Percentiles rank a stretch among this genome's conserved stretches.
These are phyloP conservation scores for Apiosordaria backusii DNA, from an alignment of 495 filamentous ascomycete genomes.

Conservation along the genomic window DNA sequence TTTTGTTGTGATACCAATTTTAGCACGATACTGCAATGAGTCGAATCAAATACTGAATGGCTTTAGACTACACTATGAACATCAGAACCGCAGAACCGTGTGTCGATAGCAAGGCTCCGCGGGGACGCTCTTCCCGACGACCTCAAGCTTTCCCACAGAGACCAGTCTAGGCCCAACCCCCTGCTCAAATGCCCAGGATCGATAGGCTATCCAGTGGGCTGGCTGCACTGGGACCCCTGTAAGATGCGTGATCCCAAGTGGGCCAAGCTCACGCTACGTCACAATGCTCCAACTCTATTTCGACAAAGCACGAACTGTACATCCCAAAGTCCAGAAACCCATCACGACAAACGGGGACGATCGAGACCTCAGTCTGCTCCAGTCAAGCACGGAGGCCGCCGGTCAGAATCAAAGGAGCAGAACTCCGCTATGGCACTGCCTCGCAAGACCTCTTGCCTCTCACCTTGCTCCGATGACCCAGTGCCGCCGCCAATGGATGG, in stretches of 20 bases:
- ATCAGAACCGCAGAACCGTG: no score
- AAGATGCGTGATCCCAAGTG: neutral
- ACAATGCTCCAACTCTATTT: conserved; percentile 21
- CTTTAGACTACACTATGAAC: neutral
- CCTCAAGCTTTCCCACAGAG: neutral
- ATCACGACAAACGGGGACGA: neutral
- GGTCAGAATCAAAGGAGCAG: no score
- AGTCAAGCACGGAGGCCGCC: neutral
- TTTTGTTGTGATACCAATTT: conserved; percentile 13
- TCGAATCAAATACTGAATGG: neutral
- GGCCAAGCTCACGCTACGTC: conserved; percentile 10
- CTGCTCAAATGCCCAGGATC: neutral
- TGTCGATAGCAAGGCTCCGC: conserved; percentile 4
- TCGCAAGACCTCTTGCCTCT: neutral
- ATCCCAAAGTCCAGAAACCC: neutral
- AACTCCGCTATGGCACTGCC: neutral
- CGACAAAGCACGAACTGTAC: conserved; percentile 5
- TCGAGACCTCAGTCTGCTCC: neutral
- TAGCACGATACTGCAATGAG: neutral
- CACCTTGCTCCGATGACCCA: neutral
- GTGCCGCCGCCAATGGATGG: neutral
- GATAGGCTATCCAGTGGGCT: neutral
- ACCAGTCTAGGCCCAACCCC: conserved; percentile 15
- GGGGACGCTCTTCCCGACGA: neutral
- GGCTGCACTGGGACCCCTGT: neutral